A percentile compares a stretch with the other conserved stretches of the same genome.
phyloP scores from a whole-genome alignment of 805 yeast species.

The Saccharomycopsis oosterbeekiorum region DNA sequence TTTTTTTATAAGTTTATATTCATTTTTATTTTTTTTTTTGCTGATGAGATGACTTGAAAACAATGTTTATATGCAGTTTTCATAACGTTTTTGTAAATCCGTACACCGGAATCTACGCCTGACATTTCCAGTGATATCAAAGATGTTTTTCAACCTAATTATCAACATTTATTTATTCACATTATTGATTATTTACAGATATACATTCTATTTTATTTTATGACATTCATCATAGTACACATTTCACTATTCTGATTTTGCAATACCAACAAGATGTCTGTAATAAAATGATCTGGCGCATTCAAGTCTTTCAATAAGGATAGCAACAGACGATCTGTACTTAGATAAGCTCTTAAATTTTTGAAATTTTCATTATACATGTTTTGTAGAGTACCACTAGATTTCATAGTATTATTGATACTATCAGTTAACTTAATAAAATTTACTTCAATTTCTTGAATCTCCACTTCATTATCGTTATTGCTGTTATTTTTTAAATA shows the following conservation, averaged over 20 bases:
- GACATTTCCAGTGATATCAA: neutral
- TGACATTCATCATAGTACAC: neutral
- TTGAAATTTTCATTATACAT: neutral
- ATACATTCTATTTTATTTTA: neutral
- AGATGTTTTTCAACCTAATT: no score
- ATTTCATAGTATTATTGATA: neutral
- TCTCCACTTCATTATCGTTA: neutral
- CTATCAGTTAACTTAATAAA: neutral
- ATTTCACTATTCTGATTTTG: neutral
- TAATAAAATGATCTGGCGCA: neutral
- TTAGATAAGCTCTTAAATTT: neutral
- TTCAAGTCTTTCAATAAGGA: neutral
- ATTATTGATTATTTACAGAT: neutral
- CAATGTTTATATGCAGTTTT: neutral
- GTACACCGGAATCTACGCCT: neutral
- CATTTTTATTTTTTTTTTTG: neutral
- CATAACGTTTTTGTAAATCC: neutral
- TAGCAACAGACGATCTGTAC: neutral
- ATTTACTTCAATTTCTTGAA: neutral
- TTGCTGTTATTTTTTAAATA: neutral
- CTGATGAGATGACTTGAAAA: neutral
- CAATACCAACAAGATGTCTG: neutral
- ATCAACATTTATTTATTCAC: no score
- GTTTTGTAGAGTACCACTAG: neutral
- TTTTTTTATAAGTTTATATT: neutral